Conservation (phyloP, 1,284 basidiomycete species). For the Calocybe gambosa region DNA sequence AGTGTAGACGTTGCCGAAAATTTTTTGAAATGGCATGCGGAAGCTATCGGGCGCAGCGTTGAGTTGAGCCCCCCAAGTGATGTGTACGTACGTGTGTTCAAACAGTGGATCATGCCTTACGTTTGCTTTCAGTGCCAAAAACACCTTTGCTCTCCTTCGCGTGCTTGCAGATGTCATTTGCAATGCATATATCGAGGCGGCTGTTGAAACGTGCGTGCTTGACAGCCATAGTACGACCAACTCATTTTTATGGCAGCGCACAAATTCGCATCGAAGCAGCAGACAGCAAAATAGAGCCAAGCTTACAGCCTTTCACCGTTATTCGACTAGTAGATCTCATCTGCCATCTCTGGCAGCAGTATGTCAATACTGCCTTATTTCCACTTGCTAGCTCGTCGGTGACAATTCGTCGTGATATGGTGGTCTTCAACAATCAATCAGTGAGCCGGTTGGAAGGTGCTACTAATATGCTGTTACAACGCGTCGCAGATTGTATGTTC, state of each 20-base stretch:
- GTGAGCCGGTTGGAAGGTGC: conserved; percentile 85
- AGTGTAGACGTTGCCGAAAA: conserved; percentile 75
- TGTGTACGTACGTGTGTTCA: conserved; percentile 51
- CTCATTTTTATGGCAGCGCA: conserved; percentile 41
- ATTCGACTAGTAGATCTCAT: conserved; percentile 83
- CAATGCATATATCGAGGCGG: conserved; percentile 83
- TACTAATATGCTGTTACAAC: conserved; percentile 80
- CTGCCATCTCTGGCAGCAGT: conserved; percentile 96
- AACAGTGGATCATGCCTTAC: background rate
- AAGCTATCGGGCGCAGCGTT: conserved; percentile 87
- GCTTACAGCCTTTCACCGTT: conserved; percentile 62
- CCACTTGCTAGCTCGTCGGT: conserved; percentile 85
- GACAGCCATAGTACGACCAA: conserved; percentile 7
- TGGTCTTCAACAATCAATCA: conserved; percentile 87
- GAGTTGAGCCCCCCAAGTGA: conserved; percentile 79
- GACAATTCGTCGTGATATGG: conserved; percentile 89
- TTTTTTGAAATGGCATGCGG: conserved; percentile 95
- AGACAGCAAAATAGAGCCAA: conserved; percentile 79
- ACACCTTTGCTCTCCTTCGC: conserved; percentile 80
- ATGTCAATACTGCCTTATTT: conserved; percentile 86
- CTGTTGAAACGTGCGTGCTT: conserved; percentile 78
- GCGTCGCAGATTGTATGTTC: conserved; percentile 72
- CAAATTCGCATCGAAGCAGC: conserved; percentile 64
- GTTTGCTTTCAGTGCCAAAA: conserved; percentile 67
- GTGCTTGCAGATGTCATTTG: conserved; percentile 89